phyloP scores from a whole-genome alignment of 169 alveolate genomes.

The Cryptosporidium sp. region DNA sequence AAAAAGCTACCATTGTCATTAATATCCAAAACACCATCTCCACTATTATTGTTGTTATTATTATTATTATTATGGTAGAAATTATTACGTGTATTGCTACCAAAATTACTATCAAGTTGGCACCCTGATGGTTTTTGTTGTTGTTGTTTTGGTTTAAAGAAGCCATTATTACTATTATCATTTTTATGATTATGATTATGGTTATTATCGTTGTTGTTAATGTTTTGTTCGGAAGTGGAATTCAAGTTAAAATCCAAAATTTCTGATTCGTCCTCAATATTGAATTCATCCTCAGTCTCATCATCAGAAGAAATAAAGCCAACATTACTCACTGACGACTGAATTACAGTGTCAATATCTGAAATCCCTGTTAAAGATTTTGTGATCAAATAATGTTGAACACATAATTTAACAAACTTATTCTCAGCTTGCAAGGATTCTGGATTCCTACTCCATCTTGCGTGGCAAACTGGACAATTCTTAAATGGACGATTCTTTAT shows the following conservation, averaged over 20 bases:
- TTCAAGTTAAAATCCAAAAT: not conserved
- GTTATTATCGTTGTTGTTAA: not conserved
- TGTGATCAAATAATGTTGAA: conserved; percentile 24
- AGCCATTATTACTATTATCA: not conserved
- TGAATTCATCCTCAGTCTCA: conserved; percentile 50
- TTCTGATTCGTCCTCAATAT: not conserved
- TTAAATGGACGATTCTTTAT: conserved; percentile 53
- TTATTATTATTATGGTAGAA: not conserved
- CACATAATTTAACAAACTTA: conserved; percentile 30
- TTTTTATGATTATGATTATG: not conserved
- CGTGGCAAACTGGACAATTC: conserved; percentile 64
- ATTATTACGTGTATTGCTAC: too few relatives aligned
- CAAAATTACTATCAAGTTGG: too few relatives aligned
- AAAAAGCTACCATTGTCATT: not conserved
- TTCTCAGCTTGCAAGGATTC: conserved; percentile 60
- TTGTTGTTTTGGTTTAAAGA: not conserved
- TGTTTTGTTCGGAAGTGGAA: not conserved
- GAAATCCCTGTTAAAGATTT: conserved; percentile 22
- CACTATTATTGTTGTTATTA: too few relatives aligned
- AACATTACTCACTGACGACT: conserved; percentile 57
- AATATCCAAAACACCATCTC: not conserved
- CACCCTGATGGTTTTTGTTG: not conserved
- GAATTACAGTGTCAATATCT: conserved; percentile 49
- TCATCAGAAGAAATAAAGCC: conserved; percentile 73
- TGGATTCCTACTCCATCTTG: conserved; percentile 68